phyloP scores from a whole-genome alignment of 1,139 yeast genomes.

The Pichia cactophila region DNA sequence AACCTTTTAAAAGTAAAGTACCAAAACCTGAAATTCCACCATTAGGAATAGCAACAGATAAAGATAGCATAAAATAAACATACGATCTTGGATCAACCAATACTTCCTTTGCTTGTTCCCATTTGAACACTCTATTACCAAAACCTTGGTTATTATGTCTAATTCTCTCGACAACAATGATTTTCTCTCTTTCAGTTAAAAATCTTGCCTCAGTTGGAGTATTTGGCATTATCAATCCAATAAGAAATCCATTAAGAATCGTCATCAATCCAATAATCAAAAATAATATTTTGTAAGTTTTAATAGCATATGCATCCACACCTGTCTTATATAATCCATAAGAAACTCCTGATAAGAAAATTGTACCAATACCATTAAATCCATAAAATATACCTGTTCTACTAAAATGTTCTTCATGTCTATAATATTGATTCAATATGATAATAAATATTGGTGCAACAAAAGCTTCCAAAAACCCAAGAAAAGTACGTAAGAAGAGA shows the following conservation, averaged over 20 bases:
- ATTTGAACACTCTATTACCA: conserved; percentile 27
- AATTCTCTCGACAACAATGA: conserved; percentile 30
- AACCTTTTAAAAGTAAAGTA: conserved; percentile 39
- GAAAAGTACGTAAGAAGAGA: conserved; percentile 35
- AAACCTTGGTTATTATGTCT: conserved; percentile 28
- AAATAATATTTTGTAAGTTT: conserved; percentile 42
- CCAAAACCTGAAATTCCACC: conserved; percentile 34
- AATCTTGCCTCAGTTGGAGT: conserved; percentile 41
- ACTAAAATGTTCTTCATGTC: conserved; percentile 39
- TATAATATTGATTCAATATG: conserved; percentile 46
- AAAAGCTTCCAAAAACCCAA: conserved; percentile 41
- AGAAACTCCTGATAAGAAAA: conserved; percentile 40
- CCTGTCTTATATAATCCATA: conserved; percentile 35
- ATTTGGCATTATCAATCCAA: conserved; percentile 37
- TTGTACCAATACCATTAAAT: conserved; percentile 42
- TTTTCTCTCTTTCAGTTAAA: conserved; percentile 29
- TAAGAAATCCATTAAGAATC: conserved; percentile 32
- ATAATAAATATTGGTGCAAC: conserved; percentile 45
- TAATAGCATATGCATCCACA: conserved; percentile 28
- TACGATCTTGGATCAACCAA: conserved; percentile 28
- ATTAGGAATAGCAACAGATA: conserved; percentile 27
- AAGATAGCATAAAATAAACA: conserved; percentile 30
- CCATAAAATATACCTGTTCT: conserved; percentile 44
- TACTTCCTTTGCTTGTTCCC: conserved; percentile 29
- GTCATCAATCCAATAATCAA: conserved; percentile 43